phyloP scores from a whole-genome alignment of 73 alveolate species.

The Paramecium caudatum region DNA sequence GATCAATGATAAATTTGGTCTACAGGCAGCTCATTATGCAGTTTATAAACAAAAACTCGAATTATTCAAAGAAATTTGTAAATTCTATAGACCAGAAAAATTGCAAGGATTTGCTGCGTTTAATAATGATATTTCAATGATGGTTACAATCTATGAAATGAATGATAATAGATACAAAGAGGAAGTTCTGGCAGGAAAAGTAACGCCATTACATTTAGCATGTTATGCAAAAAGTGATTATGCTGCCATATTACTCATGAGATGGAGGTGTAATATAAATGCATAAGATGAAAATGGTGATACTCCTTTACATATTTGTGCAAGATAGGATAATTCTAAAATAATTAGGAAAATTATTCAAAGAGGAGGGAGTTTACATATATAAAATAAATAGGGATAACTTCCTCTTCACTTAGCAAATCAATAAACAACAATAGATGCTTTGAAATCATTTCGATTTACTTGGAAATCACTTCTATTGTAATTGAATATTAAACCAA shows the following conservation, averaged over 20 bases:
- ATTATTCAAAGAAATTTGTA: not conserved
- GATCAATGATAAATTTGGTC: not conserved
- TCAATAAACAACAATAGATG: not conserved
- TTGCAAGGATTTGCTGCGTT: constrained; percentile 18
- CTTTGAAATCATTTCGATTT: constrained; percentile 20
- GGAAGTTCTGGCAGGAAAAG: constrained; percentile 55
- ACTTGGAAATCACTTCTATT: constrained; percentile 25
- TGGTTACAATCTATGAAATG: not conserved
- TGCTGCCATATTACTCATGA: constrained; percentile 67
- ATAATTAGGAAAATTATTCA: constrained; percentile 45
- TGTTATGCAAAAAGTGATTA: constrained; percentile 77
- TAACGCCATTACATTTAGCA: constrained; percentile 97
- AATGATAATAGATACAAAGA: not conserved
- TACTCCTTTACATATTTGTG: constrained; percentile 49
- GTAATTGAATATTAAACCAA: constrained; percentile 50
- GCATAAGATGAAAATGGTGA: not conserved
- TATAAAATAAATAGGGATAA: not conserved
- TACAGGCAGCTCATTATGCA: not conserved
- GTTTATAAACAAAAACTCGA: not conserved
- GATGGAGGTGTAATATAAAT: not conserved
- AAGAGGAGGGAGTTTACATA: constrained; percentile 2
- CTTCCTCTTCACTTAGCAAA: not conserved
- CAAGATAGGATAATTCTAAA: not conserved
- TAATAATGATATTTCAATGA: not conserved
- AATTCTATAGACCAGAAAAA: not conserved